Evolutionary conservation across 768 basidiomycete genomes (phyloP).

Genomic region (Lactarius psammicola): DNA sequence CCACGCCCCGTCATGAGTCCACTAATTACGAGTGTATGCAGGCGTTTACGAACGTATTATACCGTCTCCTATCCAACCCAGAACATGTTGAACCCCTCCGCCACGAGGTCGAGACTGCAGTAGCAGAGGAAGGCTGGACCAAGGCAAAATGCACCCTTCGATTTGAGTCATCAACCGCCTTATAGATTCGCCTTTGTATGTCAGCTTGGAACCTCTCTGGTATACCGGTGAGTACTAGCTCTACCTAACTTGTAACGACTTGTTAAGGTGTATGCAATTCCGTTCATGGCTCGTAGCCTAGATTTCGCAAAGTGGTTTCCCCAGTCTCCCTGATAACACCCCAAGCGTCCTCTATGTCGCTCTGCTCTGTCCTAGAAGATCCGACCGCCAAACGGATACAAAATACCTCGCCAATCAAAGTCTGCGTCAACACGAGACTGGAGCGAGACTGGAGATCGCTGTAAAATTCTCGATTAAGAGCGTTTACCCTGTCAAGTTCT

Average conservation of each 20-base stretch:
- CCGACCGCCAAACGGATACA: slow-evolving; percentile 82
- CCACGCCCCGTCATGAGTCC: too few relatives aligned
- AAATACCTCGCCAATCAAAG: slow-evolving; percentile 65
- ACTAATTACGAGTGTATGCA: not conserved
- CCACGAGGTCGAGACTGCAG: slow-evolving; percentile 27
- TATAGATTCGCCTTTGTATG: too few relatives aligned
- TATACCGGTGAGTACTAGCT: too few relatives aligned
- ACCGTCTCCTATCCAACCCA: slow-evolving; percentile 30
- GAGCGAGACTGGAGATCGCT: slow-evolving; percentile 53
- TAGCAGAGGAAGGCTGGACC: slow-evolving; percentile 29
- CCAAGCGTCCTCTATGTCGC: slow-evolving; percentile 63
- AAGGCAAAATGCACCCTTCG: slow-evolving; percentile 25
- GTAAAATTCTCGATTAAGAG: slow-evolving; percentile 65
- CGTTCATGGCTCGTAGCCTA: slow-evolving; percentile 38
- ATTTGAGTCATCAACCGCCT: too few relatives aligned
- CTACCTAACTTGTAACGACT: not conserved
- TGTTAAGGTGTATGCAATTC: not conserved
- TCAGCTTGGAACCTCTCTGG: too few relatives aligned
- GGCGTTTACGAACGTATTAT: slow-evolving; percentile 23
- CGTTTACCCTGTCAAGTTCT: slow-evolving; percentile 48
- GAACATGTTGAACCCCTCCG: slow-evolving; percentile 31
- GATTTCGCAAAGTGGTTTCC: slow-evolving; percentile 37
- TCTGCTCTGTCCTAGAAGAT: slow-evolving; percentile 59
- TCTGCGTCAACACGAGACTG: slow-evolving; percentile 77
- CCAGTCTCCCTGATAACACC: slow-evolving; percentile 58